Evolutionary conservation across 1,284 basidiomycete genomes (phyloP).

Genomic region (Abortiporus biennis): DNA sequence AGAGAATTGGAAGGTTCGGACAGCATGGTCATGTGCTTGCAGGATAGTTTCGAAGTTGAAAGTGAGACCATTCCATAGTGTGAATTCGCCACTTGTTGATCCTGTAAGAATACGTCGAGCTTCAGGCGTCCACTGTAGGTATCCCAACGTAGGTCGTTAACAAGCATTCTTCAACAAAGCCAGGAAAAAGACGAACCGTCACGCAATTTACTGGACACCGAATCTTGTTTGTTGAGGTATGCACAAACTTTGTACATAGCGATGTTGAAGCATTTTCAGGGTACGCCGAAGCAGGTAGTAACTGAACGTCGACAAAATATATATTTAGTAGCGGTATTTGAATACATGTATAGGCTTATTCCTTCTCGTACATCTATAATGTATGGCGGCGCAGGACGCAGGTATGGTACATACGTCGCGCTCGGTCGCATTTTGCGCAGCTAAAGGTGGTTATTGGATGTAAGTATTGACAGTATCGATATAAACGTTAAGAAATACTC

Average conservation of each 20-base stretch:
- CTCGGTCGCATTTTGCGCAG: slow-evolving; percentile 72
- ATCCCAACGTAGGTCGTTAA: neutral
- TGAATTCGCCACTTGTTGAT: slow-evolving; percentile 96
- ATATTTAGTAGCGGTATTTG: slow-evolving; percentile 18
- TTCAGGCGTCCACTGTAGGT: slow-evolving; percentile 91
- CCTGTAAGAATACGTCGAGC: slow-evolving; percentile 90
- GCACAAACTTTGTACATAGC: slow-evolving; percentile 92
- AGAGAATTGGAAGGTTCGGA: slow-evolving; percentile 86
- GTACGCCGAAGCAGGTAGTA: slow-evolving; percentile 90
- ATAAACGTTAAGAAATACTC: slow-evolving; percentile 24
- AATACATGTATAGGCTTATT: slow-evolving; percentile 16
- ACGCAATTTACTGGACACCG: slow-evolving; percentile 96
- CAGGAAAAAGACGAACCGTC: slow-evolving; percentile 47
- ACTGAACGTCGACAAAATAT: slow-evolving; percentile 38
- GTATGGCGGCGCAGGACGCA: slow-evolving; percentile 79
- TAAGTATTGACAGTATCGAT: neutral
- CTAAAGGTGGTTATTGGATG: slow-evolving; percentile 28
- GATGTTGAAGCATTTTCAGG: slow-evolving; percentile 86
- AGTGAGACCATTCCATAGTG: slow-evolving; percentile 96
- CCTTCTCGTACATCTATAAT: slow-evolving; percentile 67
- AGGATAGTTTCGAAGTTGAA: slow-evolving; percentile 99
- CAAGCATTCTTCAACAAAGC: neutral
- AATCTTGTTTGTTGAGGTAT: slow-evolving; percentile 98
- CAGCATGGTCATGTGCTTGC: slow-evolving; percentile 94
- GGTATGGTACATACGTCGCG: slow-evolving; percentile 65